Conservation (phyloP, 495 filamentous ascomycete species). For the Trypethelium eluteriae region DNA sequence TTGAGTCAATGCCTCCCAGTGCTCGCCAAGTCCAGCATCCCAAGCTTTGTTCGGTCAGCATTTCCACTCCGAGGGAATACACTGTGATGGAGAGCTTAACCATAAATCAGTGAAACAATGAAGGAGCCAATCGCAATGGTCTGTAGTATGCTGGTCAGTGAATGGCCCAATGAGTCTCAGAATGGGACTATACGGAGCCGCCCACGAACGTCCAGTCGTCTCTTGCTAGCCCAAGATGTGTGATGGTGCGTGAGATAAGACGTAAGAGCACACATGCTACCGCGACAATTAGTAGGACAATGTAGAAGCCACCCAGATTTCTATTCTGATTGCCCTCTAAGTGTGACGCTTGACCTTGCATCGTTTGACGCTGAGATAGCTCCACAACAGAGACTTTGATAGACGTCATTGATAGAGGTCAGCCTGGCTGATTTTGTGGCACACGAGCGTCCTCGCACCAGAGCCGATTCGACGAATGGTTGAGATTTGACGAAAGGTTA, state of each 20-base stretch:
- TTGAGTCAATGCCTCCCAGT: not conserved
- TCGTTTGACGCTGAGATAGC: not conserved
- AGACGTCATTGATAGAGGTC: not conserved
- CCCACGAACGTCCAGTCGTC: slow-evolving; percentile 1
- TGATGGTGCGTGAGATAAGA: not conserved
- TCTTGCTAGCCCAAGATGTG: not conserved
- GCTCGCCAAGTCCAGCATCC: not conserved
- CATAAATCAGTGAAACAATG: not conserved
- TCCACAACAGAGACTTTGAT: not conserved
- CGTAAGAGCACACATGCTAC: not conserved
- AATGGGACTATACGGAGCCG: not conserved
- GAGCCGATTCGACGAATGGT: no score
- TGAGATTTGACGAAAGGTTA: no score
- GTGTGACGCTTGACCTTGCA: not conserved
- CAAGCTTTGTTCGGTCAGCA: not conserved
- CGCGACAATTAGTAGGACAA: not conserved
- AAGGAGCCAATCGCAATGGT: not conserved
- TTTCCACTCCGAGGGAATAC: not conserved
- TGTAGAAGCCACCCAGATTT: not conserved
- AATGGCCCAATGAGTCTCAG: not conserved
- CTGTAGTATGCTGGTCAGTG: not conserved
- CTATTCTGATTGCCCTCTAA: not conserved
- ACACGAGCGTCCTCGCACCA: no score
- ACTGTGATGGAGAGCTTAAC: not conserved
- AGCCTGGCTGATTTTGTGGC: no score